Evolutionary conservation across 1,284 basidiomycete genomes (phyloP).

Genomic region (Blastosporella zonata): DNA sequence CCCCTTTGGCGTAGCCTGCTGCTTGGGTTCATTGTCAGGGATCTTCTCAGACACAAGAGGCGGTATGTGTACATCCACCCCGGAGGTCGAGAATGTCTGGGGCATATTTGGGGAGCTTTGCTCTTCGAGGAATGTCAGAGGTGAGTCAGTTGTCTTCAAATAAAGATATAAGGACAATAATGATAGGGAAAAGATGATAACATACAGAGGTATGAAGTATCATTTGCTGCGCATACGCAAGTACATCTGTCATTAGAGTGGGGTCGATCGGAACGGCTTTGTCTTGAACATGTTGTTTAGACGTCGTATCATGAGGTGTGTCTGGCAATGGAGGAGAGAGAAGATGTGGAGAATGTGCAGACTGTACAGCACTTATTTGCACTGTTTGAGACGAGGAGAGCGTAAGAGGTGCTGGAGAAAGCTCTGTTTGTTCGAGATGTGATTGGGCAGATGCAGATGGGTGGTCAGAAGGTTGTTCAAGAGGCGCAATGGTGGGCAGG

Average conservation of each 20-base stretch:
- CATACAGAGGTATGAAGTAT: constrained; percentile 9
- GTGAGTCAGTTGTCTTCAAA: not conserved
- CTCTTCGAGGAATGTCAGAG: constrained; percentile 1
- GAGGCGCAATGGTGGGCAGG: not conserved
- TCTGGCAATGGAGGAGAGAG: not conserved
- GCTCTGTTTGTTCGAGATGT: not conserved
- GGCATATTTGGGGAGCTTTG: not conserved
- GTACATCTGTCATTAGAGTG: constrained; percentile 13
- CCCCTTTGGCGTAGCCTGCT: constrained; percentile 22
- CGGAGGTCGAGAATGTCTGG: not conserved
- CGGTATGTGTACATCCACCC: not conserved
- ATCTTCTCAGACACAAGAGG: not conserved
- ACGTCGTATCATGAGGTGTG: not conserved
- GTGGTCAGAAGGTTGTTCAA: not conserved
- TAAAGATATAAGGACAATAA: not conserved
- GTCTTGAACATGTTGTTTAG: not conserved
- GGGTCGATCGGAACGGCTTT: constrained; percentile 20
- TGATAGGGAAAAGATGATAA: not conserved
- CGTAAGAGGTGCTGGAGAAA: not conserved
- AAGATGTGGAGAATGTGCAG: not conserved
- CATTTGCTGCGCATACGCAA: constrained; percentile 10
- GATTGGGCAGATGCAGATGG: not conserved
- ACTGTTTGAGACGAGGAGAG: not conserved
- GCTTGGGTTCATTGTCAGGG: constrained; percentile 1
- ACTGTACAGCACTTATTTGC: not conserved